These are phyloP conservation scores for Panaeolus papilionaceus DNA, from an alignment of 768 basidiomycete genomes.

Conservation along the genomic window DNA sequence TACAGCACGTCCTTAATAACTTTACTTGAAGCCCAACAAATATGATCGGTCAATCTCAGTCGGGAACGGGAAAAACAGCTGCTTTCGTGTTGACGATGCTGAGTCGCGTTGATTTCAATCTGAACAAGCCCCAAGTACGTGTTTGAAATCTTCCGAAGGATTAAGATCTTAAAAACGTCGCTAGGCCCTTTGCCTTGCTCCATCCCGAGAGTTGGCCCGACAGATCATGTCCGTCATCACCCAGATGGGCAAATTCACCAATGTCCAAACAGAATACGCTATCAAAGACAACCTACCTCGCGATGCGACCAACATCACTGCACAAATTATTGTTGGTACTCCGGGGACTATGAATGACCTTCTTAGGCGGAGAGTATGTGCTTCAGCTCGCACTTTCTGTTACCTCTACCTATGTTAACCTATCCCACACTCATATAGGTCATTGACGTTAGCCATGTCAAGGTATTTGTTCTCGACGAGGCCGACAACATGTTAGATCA, in stretches of 20 bases:
- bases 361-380: constrained; percentile 63
- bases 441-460: constrained; percentile 80
- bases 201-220: constrained; percentile 94
- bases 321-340: constrained; percentile 94
- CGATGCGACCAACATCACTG: constrained; percentile 71
- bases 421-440: constrained; percentile 40
- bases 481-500: constrained; percentile 99
- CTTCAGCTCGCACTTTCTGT: background rate
- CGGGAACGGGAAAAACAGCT: constrained; percentile 98
- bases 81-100: constrained; percentile 99
- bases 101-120: constrained; percentile 85
- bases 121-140: constrained; percentile 82
- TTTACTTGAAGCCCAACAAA: constrained; percentile 80
- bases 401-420: background rate
- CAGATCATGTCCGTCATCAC: constrained; percentile 97
- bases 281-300: constrained; percentile 87
- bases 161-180: background rate
- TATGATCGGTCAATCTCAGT: constrained; percentile 99
- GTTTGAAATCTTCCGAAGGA: background rate
- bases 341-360: constrained; percentile 95
- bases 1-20: background rate
- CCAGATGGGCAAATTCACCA: constrained; percentile 94
- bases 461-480: constrained; percentile 96
- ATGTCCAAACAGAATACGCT: constrained; percentile 92
- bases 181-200: constrained; percentile 96